Evolutionary conservation across 805 yeast genomes (phyloP), one percentile per base, ranked within the genome.

Genomic region (Metschnikowia koreensis): DNA sequence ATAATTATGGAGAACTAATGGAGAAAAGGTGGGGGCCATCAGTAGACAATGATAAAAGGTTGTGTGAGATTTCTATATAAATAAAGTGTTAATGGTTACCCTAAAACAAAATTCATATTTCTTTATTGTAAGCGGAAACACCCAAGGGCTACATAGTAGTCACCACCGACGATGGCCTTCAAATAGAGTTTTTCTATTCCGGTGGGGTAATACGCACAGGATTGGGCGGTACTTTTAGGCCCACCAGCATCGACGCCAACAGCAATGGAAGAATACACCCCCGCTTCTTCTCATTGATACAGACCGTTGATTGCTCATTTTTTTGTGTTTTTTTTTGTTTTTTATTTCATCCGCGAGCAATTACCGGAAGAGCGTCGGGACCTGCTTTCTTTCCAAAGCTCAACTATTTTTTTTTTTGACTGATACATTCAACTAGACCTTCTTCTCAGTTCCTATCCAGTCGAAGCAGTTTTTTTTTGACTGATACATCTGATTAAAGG

Each of bases 21-120:
- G 41, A 22, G 50, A 36, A 47, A 34, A 33, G 41, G 50, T 47
- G 50, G 50, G 50, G 50, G 34, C 17, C 2, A 17, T 22, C 37
- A 13, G 37, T 33, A 13, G 37, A 11, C 22, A 22, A 22, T 22
- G 22, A 22, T 22, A 22, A 22, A 22, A 22, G 22, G 22, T 22
- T 22, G 22, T 22, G 22, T 22, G 22, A 22, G 22, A n/a, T 22
- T 22, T 22, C 22, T 22, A 22, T 22, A 4, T 22, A 22, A 22
- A 22, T 2, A 22, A 38, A 38, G 2, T 38, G n/a, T 38, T 38
- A 6, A 2, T n/a, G 8, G 6, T 11, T 38, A 3, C n/a, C n/a
- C 40, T 38, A 3, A 10, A 10, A 31, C 2, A 31, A 31, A 31
- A 10, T 29, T 29, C 33, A n/a, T n/a, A n/a, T n/a, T n/a, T n/a